These are phyloP conservation scores for Phyllosticta citrichinensis DNA, from an alignment of 2,329 filamentous ascomycete species.

Conservation along the genomic window DNA sequence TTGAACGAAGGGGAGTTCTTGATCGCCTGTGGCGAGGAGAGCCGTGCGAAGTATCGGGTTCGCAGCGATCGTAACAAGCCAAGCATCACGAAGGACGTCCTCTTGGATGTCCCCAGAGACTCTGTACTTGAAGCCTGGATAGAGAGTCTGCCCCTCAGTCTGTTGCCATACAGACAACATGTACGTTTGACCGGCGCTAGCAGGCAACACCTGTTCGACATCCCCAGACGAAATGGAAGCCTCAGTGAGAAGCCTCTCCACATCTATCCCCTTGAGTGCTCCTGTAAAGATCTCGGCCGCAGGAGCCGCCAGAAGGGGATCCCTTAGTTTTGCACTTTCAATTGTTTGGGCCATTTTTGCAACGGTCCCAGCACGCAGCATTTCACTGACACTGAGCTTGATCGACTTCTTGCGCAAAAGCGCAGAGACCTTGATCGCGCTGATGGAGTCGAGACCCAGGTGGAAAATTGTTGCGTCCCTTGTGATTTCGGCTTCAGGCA, in stretches of 20 bases:
- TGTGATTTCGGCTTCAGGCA: constrained; percentile 48
- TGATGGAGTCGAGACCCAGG: constrained; percentile 84
- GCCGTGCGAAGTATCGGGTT: constrained; percentile 59
- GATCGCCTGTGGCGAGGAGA: constrained; percentile 46
- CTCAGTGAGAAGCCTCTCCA: constrained; percentile 34
- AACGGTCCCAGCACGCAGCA: constrained; percentile 58
- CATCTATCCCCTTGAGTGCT: constrained; percentile 19
- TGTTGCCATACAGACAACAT: constrained; percentile 71
- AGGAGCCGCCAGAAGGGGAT: background rate
- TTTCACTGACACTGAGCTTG: constrained; percentile 56
- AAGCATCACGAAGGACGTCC: constrained; percentile 45
- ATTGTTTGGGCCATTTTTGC: constrained; percentile 47
- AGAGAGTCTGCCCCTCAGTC: constrained; percentile 58
- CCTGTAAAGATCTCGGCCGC: constrained; percentile 8
- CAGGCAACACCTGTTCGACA: constrained; percentile 53
- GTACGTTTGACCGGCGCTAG: constrained; percentile 68
- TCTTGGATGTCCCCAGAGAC: constrained; percentile 33
- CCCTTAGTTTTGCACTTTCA: constrained; percentile 11
- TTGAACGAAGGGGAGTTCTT: constrained; percentile 51
- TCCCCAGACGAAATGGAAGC: constrained; percentile 34
- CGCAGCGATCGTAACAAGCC: constrained; percentile 47
- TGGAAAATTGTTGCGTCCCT: constrained; percentile 63
- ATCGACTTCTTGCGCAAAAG: constrained; percentile 57
- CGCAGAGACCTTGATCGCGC: constrained; percentile 71
- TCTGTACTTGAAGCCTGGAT: constrained; percentile 58